These are phyloP conservation scores for Phytophthora sojae DNA, from an alignment of 352 stramenopile genomes.

Conservation along the genomic window DNA sequence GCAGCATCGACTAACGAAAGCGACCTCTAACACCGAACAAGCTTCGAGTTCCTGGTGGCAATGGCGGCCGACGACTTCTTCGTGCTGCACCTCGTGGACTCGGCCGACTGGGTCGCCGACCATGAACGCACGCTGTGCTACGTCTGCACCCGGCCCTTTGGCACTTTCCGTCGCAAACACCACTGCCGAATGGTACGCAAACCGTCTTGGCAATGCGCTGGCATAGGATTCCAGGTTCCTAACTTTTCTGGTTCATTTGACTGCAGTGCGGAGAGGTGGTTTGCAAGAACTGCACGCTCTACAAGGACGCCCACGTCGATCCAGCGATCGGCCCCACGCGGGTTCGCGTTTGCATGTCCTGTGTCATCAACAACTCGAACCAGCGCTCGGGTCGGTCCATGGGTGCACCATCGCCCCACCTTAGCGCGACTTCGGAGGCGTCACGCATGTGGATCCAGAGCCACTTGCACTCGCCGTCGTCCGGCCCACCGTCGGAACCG, in stretches of 20 bases:
- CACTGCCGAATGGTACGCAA: conserved; percentile 81
- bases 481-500: conserved; percentile 38
- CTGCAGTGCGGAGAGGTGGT: conserved; percentile 80
- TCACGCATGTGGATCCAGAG: conserved; percentile 64
- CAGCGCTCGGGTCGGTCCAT: conserved; percentile 8
- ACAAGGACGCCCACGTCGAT: conserved; percentile 69
- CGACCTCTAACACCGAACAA: conserved; percentile 8
- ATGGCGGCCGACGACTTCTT: conserved; percentile 60
- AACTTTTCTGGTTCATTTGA: conserved; percentile 4
- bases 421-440: conserved; percentile 43
- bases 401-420: conserved; percentile 14
- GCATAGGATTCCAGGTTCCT: conserved; percentile 1
- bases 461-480: conserved; percentile 71
- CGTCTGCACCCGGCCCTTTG: conserved; percentile 82
- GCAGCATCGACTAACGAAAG: conserved; percentile 11
- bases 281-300: conserved; percentile 81
- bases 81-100: conserved; percentile 78
- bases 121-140: conserved; percentile 73
- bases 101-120: conserved; percentile 80
- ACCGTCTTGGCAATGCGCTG: background rate
- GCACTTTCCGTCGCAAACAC: conserved; percentile 87
- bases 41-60: background rate
- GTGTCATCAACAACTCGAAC: conserved; percentile 63
- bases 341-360: conserved; percentile 85
- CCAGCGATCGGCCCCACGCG: conserved; percentile 59